Percentiles rank a stretch among this genome's conserved stretches.
Conservation (phyloP, 805 yeast species). For the Starmera quercuum region DNA sequence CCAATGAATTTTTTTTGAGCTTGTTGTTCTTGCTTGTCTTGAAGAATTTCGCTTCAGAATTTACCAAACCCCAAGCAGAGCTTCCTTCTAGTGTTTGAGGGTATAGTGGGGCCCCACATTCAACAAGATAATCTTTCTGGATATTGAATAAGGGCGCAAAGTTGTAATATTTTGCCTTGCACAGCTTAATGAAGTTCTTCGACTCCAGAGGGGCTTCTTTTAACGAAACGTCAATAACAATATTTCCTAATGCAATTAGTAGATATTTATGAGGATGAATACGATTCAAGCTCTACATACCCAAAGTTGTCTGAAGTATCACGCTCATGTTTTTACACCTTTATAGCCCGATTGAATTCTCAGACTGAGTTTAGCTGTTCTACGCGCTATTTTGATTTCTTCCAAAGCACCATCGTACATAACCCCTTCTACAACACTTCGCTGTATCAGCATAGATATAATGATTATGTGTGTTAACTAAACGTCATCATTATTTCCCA, state of each 20-base stretch:
- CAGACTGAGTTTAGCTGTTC: too few species aligned
- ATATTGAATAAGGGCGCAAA: slow-evolving; percentile 42
- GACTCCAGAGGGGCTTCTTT: slow-evolving; percentile 30
- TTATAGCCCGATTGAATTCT: too few species aligned
- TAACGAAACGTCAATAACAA: slow-evolving; percentile 41
- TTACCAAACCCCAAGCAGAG: slow-evolving; percentile 24
- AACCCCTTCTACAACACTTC: too few species aligned
- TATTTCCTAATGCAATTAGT: slow-evolving; percentile 31
- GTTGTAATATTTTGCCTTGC: slow-evolving; percentile 44
- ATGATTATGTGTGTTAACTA: too few species aligned
- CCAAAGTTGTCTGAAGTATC: slow-evolving; percentile 30
- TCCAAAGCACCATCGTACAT: too few species aligned
- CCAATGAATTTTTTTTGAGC: slow-evolving; percentile 20
- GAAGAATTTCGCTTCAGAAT: slow-evolving; percentile 9
- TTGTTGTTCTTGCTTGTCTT: slow-evolving; percentile 16
- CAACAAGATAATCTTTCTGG: slow-evolving; percentile 29
- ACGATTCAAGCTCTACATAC: slow-evolving; percentile 12
- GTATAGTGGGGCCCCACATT: slow-evolving; percentile 41
- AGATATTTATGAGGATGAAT: slow-evolving; percentile 18
- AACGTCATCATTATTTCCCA: slow-evolving; percentile 22
- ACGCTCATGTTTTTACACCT: slow-evolving; percentile 34
- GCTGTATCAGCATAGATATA: too few species aligned
- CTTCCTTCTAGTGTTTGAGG: slow-evolving; percentile 28
- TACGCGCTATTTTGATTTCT: too few species aligned
- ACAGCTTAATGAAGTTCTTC: slow-evolving; percentile 44